A percentile compares a stretch with the other conserved stretches of the same genome.
Conservation (phyloP, 768 basidiomycete genomes). For the Mycena epipterygia region DNA sequence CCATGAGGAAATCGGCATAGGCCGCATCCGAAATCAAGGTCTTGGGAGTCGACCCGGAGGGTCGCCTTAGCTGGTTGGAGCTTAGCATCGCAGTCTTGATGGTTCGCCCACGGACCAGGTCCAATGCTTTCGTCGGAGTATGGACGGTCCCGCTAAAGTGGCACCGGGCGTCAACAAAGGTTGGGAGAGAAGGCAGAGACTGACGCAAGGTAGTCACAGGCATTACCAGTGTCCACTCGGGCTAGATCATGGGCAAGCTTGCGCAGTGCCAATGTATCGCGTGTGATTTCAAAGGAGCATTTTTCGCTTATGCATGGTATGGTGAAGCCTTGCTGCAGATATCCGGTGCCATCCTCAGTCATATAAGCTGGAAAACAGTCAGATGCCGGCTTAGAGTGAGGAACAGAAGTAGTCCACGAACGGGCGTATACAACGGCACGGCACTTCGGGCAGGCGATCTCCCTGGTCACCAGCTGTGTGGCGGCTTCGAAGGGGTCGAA, state of each 20-base stretch:
- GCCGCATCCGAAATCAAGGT: conserved; percentile 10
- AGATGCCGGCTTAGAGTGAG: too few relatives aligned
- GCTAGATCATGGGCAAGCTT: conserved; percentile 59
- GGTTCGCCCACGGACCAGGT: conserved; percentile 43
- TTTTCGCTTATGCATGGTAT: conserved; percentile 43
- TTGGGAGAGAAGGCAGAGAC: background rate
- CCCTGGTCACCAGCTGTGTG: conserved; percentile 25
- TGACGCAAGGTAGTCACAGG: conserved; percentile 48
- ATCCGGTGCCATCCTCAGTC: conserved; percentile 58
- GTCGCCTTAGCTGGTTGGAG: conserved; percentile 1
- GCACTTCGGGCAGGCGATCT: conserved; percentile 48
- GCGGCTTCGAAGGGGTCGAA: conserved; percentile 39
- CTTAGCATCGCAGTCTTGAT: conserved; percentile 40
- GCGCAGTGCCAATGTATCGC: conserved; percentile 55
- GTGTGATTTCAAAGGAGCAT: conserved; percentile 58
- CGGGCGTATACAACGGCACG: conserved; percentile 37
- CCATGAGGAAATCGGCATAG: conserved; percentile 24
- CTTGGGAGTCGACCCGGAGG: conserved; percentile 1
- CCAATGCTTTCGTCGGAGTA: conserved; percentile 40
- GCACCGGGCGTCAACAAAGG: background rate
- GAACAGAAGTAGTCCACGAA: conserved; percentile 36
- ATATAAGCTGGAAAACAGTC: conserved; percentile 59
- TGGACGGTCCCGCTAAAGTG: conserved; percentile 51
- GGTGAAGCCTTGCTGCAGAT: conserved; percentile 58
- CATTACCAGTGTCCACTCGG: conserved; percentile 30